These are phyloP conservation scores for Fusarium hostae DNA, from an alignment of 2,329 filamentous ascomycete genomes.

Conservation along the genomic window DNA sequence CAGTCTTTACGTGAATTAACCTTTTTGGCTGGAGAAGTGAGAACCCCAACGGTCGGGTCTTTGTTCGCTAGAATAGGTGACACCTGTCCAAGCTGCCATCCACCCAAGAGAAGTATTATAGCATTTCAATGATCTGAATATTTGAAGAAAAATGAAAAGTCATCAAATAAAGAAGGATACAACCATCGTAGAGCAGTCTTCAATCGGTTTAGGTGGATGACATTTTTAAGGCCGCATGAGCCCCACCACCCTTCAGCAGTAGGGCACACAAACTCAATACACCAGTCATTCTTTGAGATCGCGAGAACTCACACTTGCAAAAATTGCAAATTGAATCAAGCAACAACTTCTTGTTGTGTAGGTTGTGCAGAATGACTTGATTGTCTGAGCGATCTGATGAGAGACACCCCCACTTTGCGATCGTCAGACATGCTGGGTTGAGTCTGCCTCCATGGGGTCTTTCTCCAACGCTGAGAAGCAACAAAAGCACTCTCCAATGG, in stretches of 20 bases:
- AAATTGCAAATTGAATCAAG: not conserved
- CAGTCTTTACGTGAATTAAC: not conserved
- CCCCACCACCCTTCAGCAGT: not conserved
- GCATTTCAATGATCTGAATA: not conserved
- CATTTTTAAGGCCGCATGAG: not conserved
- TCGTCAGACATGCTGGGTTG: not conserved
- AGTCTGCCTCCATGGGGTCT: not conserved
- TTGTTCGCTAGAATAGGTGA: accelerated
- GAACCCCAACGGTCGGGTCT: accelerated
- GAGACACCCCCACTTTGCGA: not conserved
- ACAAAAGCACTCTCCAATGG: accelerated
- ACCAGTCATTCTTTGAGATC: not conserved
- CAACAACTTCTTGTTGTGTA: too few species aligned
- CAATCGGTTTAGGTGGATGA: not conserved
- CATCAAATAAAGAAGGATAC: not conserved
- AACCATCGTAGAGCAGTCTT: not conserved
- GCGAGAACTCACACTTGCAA: not conserved
- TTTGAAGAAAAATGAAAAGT: accelerated
- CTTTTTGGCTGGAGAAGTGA: not conserved
- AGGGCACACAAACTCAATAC: not conserved
- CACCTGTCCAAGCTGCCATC: accelerated
- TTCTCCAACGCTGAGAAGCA: accelerated
- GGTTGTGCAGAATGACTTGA: too few species aligned
- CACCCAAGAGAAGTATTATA: accelerated
- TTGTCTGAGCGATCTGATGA: accelerated